Conservation (phyloP, 83 land plant genomes). For the Thuja plicata region DNA sequence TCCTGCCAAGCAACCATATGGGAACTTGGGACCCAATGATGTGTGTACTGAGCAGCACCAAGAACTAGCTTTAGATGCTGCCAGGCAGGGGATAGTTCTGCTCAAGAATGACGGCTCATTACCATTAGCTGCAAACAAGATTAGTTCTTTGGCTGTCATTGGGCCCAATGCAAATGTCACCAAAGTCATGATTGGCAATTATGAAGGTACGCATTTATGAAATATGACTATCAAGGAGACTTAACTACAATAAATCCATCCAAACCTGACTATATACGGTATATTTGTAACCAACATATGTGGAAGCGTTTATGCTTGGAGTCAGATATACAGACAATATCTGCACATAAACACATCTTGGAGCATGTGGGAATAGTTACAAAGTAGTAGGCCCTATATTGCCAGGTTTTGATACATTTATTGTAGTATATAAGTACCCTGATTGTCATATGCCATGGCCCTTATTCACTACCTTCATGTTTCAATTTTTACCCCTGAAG, state of each 20-base stretch:
- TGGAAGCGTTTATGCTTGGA: no score
- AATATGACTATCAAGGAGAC: background rate
- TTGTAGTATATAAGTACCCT: no score
- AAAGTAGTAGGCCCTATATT: no score
- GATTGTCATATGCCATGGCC: slow-evolving; percentile 37
- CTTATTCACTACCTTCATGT: slow-evolving; percentile 55
- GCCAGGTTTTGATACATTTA: no score
- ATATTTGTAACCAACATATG: background rate
- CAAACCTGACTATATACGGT: no score
- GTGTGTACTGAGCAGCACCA: slow-evolving; percentile 68
- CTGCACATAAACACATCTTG: background rate
- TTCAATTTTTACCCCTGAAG: slow-evolving; percentile 71
- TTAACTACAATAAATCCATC: background rate
- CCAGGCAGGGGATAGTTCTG: slow-evolving; percentile 78
- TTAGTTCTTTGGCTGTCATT: slow-evolving; percentile 46
- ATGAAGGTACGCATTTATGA: slow-evolving; percentile 31
- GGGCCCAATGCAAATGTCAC: slow-evolving; percentile 73
- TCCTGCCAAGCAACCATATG: slow-evolving; percentile 50
- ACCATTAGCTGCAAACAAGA: slow-evolving; percentile 18
- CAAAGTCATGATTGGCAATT: slow-evolving; percentile 64
- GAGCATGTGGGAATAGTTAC: background rate
- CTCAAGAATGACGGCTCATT: slow-evolving; percentile 23
- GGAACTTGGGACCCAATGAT: slow-evolving; percentile 63
- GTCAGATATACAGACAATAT: no score
- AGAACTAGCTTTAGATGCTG: slow-evolving; percentile 74